Evolutionary conservation across 2,329 filamentous ascomycete genomes (phyloP).

Genomic region (Dothiorella sarmentorum): DNA sequence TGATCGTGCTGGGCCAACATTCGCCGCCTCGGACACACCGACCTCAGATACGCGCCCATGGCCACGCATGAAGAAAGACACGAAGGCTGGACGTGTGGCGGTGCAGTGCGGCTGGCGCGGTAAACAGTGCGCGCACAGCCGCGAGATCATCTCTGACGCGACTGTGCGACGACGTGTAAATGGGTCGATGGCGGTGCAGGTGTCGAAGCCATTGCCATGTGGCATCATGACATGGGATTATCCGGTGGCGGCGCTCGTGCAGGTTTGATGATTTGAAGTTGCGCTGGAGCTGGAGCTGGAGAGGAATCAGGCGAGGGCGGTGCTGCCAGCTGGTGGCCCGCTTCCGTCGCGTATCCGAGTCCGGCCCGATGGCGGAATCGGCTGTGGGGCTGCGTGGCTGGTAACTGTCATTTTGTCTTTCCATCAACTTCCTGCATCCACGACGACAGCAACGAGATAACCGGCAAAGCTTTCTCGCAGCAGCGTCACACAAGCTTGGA

Average conservation of each 20-base stretch:
- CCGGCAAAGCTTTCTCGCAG: no score
- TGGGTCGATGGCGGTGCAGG: not conserved
- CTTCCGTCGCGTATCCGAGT: not conserved
- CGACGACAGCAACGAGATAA: no score
- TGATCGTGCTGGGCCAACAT: not conserved
- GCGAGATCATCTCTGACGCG: not conserved
- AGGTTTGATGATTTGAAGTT: no score
- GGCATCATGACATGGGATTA: not conserved
- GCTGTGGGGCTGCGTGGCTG: not conserved
- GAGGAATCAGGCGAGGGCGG: no score
- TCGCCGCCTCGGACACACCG: conserved; percentile 8
- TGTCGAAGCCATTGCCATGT: not conserved
- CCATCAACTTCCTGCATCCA: no score
- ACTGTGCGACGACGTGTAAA: not conserved
- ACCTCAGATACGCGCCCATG: not conserved
- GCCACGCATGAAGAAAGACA: not conserved
- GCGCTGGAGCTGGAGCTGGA: not conserved
- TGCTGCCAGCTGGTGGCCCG: not conserved
- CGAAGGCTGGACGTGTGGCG: not conserved
- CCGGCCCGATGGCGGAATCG: not conserved
- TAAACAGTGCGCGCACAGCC: no score
- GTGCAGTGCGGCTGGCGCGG: conserved; percentile 9
- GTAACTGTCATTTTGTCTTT: no score
- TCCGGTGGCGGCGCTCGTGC: not conserved
- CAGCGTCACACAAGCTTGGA: no score